phyloP scores from a whole-genome alignment of 2,329 filamentous ascomycete genomes.

The Laburnicola sp. region DNA sequence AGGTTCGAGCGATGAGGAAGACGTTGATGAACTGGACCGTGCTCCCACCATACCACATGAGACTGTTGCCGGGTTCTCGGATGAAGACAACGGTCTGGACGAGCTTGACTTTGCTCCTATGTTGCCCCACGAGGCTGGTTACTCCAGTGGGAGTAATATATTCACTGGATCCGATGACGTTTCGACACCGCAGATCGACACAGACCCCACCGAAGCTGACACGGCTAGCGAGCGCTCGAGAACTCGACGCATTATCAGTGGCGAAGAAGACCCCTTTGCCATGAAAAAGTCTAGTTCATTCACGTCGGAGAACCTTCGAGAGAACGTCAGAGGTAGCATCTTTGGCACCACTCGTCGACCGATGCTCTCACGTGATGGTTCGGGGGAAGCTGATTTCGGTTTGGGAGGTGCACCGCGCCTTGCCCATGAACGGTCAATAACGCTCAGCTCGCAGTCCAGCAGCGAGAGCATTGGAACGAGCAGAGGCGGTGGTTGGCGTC shows the following conservation, averaged over 20 bases:
- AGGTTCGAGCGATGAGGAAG: not conserved
- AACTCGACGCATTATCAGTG: not conserved
- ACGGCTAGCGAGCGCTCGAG: not conserved
- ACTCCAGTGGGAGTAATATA: not conserved
- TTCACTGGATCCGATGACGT: not conserved
- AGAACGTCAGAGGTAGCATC: not conserved
- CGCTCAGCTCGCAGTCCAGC: not conserved
- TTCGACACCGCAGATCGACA: too few relatives aligned
- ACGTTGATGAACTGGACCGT: conserved; percentile 5
- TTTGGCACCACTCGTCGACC: conserved; percentile 4
- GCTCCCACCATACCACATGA: not conserved
- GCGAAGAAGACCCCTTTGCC: not conserved
- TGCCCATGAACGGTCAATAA: not conserved
- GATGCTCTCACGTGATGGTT: not conserved
- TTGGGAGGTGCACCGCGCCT: not conserved
- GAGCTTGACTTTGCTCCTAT: not conserved
- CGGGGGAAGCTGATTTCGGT: not conserved
- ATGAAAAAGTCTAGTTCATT: not conserved
- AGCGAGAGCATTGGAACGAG: not conserved
- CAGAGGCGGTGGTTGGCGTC: not conserved
- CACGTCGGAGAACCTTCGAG: not conserved
- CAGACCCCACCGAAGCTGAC: not conserved
- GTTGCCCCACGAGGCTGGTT: not conserved
- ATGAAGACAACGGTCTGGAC: not conserved
- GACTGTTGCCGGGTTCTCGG: not conserved